Conservation (phyloP, 345 rosid species). For the Conringia planisiliqua region DNA sequence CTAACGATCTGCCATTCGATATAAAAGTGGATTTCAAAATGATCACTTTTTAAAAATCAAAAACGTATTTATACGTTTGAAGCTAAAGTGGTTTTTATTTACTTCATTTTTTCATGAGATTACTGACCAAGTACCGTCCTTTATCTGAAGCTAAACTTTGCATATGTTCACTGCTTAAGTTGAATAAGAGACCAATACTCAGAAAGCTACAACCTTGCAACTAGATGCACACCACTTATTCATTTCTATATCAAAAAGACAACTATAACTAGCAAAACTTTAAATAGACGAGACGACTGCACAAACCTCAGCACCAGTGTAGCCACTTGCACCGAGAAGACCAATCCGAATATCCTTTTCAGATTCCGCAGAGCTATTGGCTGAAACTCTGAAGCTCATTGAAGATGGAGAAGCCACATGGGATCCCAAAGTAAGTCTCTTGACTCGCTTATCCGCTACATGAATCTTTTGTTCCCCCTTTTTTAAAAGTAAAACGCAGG, state of each 20-base stretch:
- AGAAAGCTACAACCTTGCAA: neutral
- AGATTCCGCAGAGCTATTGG: conserved; percentile 21
- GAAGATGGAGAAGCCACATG: conserved; percentile 34
- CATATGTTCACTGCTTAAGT: neutral
- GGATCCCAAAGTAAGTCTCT: conserved; percentile 35
- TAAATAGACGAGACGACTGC: neutral
- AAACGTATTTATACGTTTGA: too few relatives aligned
- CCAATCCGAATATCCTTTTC: conserved; percentile 65
- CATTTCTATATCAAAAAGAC: neutral
- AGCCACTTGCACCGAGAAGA: conserved; percentile 96
- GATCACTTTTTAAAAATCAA: too few relatives aligned
- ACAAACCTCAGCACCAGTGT: conserved; percentile 96
- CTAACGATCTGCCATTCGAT: conserved; percentile 64
- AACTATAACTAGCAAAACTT: neutral
- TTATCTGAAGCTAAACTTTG: neutral
- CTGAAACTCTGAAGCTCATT: conserved; percentile 36
- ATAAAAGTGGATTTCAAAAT: too few relatives aligned
- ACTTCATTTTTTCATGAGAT: too few relatives aligned
- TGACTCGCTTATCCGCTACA: conserved; percentile 26
- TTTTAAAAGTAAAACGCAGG: neutral
- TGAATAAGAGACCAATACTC: neutral
- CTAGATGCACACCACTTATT: neutral
- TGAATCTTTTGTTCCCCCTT: conserved; percentile 31
- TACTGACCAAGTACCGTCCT: neutral
- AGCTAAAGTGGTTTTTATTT: too few relatives aligned